Base-by-base conservation (phyloP, 768 basidiomycete genomes). In the Auricularia cornea region DNA sequence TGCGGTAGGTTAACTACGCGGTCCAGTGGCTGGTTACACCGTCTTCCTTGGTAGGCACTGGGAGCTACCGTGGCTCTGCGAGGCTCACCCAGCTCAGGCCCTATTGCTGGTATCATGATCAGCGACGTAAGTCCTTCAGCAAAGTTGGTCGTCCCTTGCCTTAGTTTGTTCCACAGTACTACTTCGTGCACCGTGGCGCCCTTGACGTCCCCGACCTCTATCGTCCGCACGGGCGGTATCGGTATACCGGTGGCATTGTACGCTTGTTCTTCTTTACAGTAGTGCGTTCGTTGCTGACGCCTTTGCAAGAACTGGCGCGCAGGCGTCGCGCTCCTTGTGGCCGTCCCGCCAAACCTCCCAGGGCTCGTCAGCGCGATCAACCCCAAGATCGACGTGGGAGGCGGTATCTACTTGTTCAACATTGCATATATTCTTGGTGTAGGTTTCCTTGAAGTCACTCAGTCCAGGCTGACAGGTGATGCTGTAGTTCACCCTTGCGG, bases 191-290 rank as follows among this genome's bases (percentile, higher is more conserved):
- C 70, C 75, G 73, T 63, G 76, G 85, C 38, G 83, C 82, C 51
- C 84, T 93, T 40, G 89, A 94, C 67, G 89, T 94, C 1, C 89
- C 90, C 2, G 85, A 89, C 3, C 88, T 95, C 82, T 96, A 94
- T 70, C 80, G 84, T 67, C 90, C 89, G 10, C 76, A 84, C 44
- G 91, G 91, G 1, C 80, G 89, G 62, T 94, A 94, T 72, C 76
- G 81, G n/a, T 94, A 93, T 72, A 84, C 78, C 68, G 79, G 79
- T 48, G 92, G 92, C 60, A 80, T 88, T 60, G 90, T 90, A 70
- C 65, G 86, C n/a, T n/a, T n/a, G n/a, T n/a, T n/a, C n/a, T n/a
- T 78, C 5, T 44, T 41, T 32, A 63, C 28, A 57, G 41, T 29
- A n/a, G n/a, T 35, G 29, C 41, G 26, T 44, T 41, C 51, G 20